Base-by-base conservation (phyloP, 495 filamentous ascomycete genomes). In the Penicillium lividum region DNA sequence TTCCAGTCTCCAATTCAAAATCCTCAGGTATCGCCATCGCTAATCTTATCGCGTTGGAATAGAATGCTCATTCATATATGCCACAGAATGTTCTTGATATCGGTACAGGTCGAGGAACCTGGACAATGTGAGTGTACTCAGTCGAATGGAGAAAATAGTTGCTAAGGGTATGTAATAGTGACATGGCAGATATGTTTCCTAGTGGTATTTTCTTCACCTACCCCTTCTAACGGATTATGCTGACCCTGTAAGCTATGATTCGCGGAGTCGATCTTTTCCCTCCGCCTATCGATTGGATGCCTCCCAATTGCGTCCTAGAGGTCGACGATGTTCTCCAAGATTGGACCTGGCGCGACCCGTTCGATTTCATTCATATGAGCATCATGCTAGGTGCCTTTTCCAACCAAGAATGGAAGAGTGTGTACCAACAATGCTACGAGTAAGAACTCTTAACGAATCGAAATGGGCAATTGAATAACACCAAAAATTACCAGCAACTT, bases 281-380 rank as follows among this genome's bases (percentile, higher is more conserved):
- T 27, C 53, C 53, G 9, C 53, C 53, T 8, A n/a, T 48, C n/a
- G 16, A 27, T 13, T 56, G 53, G 53, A 48, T 46, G 33, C 53
- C 53, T 9, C 53, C 53, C 4, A 56, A 56, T 30, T 56, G 53
- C 16, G 30, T 56, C 13, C n/a, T 56, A 15, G 53, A 56, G 25
- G 43, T 56, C 9, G 53, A 56, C 18, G 44, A 56, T 28, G 43
- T 56, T n/a, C 42, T 47, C 13, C 42, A 48, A 36, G 53, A 56
- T 0, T 56, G 53, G 53, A 56, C 53, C 9, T 56, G 53, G 53
- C 42, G 53, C 7, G 53, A 56, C 7, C 28, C 16, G n/a, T 56
- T 56, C n/a, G 53, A 56, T 36, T 38, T 56, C 42, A 56, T 56
- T 22, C 43, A 56, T 18, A 56, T 56, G 44, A 27, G 71, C 68